Conservation (phyloP, 805 yeast species). For the Sugiyamaella americana region DNA sequence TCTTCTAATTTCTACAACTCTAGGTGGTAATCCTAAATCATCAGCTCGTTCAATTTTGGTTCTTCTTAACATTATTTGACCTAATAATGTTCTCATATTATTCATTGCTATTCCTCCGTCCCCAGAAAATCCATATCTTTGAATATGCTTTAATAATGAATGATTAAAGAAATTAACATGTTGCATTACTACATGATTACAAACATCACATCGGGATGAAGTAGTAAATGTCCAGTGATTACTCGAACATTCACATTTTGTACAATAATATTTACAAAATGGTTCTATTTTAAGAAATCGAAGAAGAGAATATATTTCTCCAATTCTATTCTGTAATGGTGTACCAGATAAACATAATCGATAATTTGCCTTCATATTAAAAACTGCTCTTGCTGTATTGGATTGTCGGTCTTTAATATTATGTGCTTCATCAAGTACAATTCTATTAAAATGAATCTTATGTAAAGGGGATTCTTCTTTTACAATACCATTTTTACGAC, state of each 20-base stretch:
- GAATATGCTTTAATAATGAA: constrained; percentile 90
- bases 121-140: constrained; percentile 73
- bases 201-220: constrained; percentile 73
- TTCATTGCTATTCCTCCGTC: constrained; percentile 72
- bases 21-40: constrained; percentile 94
- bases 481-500: constrained; percentile 54
- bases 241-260: constrained; percentile 82
- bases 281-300: constrained; percentile 81
- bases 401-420: constrained; percentile 92
- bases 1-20: constrained; percentile 81
- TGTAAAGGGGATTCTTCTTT: constrained; percentile 76
- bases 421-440: constrained; percentile 93
- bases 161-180: constrained; percentile 95
- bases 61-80: constrained; percentile 84
- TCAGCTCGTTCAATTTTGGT: constrained; percentile 96
- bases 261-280: constrained; percentile 83
- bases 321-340: constrained; percentile 92
- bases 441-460: constrained; percentile 68
- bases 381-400: constrained; percentile 90
- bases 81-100: constrained; percentile 65
- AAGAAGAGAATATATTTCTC: constrained; percentile 89
- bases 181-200: constrained; percentile 91
- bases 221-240: constrained; percentile 81
- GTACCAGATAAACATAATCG: constrained; percentile 95
- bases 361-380: constrained; percentile 59